Evolutionary conservation across 1,284 basidiomycete genomes (phyloP).

Genomic region (Puccinia novopanici): DNA sequence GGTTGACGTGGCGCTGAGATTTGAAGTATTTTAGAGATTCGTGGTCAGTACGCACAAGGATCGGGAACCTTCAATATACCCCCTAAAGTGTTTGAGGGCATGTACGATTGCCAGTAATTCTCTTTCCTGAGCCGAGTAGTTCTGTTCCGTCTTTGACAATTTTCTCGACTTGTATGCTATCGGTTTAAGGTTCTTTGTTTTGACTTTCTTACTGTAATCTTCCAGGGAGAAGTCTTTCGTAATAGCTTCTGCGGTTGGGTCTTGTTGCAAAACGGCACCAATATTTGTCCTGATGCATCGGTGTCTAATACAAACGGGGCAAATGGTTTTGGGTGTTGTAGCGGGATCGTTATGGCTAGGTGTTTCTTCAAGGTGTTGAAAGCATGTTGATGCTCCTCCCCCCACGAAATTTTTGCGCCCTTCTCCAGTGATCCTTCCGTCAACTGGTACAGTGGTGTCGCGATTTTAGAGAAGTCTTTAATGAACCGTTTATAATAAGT

Average conservation of each 20-base stretch:
- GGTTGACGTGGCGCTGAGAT: constrained; percentile 21
- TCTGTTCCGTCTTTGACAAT: too few species aligned
- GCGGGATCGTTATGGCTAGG: not conserved
- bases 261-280: constrained; percentile 39
- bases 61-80: constrained; percentile 34
- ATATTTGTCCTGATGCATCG: constrained; percentile 19
- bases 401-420: constrained; percentile 1
- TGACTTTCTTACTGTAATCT: constrained; percentile 11
- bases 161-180: constrained; percentile 16
- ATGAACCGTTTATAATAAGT: constrained; percentile 40
- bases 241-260: not conserved
- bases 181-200: not conserved
- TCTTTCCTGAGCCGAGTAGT: too few species aligned
- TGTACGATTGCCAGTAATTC: too few species aligned
- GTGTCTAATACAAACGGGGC: not conserved
- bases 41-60: constrained; percentile 13
- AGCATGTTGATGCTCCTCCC: not conserved
- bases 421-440: not conserved
- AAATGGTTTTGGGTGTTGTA: constrained; percentile 22
- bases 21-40: constrained; percentile 31
- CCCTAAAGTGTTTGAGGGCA: constrained; percentile 15
- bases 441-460: not conserved
- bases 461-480: constrained; percentile 30
- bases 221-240: not conserved
- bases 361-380: not conserved